Conservation (phyloP, 495 filamentous ascomycete species). For the Barbatosphaeria neglecta region DNA sequence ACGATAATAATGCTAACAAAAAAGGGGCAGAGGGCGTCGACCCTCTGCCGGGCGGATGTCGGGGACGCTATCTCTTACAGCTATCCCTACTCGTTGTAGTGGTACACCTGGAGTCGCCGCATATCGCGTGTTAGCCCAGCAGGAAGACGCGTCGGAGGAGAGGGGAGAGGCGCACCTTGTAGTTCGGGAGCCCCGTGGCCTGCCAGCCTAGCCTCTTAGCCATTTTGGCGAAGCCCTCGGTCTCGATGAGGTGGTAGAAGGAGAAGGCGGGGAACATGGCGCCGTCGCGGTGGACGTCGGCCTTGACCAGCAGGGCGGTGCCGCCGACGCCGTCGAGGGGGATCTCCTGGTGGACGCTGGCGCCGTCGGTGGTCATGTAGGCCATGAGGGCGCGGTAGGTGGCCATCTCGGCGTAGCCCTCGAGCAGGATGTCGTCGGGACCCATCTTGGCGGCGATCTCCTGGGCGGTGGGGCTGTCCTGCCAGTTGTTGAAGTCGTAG, state of each 20-base stretch:
- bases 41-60: neutral
- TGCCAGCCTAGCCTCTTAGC: slow-evolving; percentile 75
- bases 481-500: slow-evolving; percentile 97
- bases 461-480: slow-evolving; percentile 69
- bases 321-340: slow-evolving; percentile 87
- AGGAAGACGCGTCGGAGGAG: neutral
- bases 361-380: slow-evolving; percentile 52
- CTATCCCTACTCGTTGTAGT: slow-evolving; percentile 71
- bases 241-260: slow-evolving; percentile 95
- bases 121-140: slow-evolving; percentile 14
- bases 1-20: too few relatives aligned
- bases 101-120: slow-evolving; percentile 80
- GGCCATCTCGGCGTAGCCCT: slow-evolving; percentile 84
- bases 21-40: too few relatives aligned
- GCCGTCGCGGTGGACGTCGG: slow-evolving; percentile 92
- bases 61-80: neutral
- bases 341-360: slow-evolving; percentile 50
- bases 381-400: slow-evolving; percentile 91
- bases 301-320: slow-evolving; percentile 88
- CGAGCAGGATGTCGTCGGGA: slow-evolving; percentile 78
- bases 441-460: slow-evolving; percentile 68
- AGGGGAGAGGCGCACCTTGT: slow-evolving; percentile 56
- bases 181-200: slow-evolving; percentile 81
- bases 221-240: slow-evolving; percentile 98
- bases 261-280: slow-evolving; percentile 97